Conservation (phyloP, 176 grass and related monocot species). For the Typha latifolia region DNA sequence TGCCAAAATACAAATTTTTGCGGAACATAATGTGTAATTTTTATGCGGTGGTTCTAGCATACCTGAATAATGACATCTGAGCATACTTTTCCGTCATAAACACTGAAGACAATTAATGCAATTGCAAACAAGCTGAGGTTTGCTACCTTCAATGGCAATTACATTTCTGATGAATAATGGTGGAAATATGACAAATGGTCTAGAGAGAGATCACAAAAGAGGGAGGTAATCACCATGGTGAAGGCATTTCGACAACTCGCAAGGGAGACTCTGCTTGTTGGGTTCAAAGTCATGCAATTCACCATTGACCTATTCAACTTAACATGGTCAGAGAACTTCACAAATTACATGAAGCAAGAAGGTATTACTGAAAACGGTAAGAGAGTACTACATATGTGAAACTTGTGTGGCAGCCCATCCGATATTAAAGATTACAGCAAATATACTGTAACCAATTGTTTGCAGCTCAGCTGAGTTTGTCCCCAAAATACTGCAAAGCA, state of each 20-base stretch:
- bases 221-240: slow-evolving; percentile 40
- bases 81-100: slow-evolving; percentile 22
- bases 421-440: slow-evolving; percentile 58
- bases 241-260: slow-evolving; percentile 66
- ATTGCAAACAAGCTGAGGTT: slow-evolving; percentile 59
- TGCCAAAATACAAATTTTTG: background rate
- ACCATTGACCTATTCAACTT: slow-evolving; percentile 50
- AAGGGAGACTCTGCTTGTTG: slow-evolving; percentile 55
- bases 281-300: slow-evolving; percentile 56
- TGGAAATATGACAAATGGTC: too few relatives aligned
- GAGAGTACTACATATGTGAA: slow-evolving; percentile 46
- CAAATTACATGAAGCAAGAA: background rate
- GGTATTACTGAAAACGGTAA: background rate
- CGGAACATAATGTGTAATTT: slow-evolving; percentile 6
- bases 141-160: slow-evolving; percentile 35
- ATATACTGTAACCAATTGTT: slow-evolving; percentile 57
- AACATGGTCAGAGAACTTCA: background rate
- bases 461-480: slow-evolving; percentile 40
- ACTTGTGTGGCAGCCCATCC: slow-evolving; percentile 68
- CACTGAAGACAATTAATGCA: slow-evolving; percentile 41
- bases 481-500: slow-evolving; percentile 48
- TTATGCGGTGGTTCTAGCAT: slow-evolving; percentile 4
- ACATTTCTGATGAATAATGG: slow-evolving; percentile 21
- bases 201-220: too few relatives aligned
- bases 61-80: slow-evolving; percentile 55